These are phyloP conservation scores for Sporothrix schenckii DNA, from an alignment of 2,329 filamentous ascomycete genomes.

Conservation along the genomic window DNA sequence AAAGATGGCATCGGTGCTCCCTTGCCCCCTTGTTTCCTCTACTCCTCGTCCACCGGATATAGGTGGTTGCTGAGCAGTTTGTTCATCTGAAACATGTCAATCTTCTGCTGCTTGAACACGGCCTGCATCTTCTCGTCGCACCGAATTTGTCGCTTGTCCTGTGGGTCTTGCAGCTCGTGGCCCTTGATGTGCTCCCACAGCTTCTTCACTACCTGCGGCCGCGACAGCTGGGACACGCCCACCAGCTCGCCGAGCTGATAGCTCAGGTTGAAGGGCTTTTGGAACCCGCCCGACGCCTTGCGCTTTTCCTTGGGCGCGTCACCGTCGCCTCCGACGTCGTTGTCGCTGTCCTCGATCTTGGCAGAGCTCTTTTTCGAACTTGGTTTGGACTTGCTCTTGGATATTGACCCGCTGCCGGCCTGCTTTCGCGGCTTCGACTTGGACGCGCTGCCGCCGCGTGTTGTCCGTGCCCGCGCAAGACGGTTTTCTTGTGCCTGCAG, in stretches of 20 bases:
- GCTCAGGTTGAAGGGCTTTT: constrained; percentile 80
- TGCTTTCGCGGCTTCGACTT: constrained; percentile 49
- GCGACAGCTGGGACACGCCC: constrained; percentile 78
- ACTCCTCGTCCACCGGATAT: constrained; percentile 76
- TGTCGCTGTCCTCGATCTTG: constrained; percentile 70
- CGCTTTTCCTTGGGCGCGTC: constrained; percentile 65
- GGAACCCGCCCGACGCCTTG: constrained; percentile 89
- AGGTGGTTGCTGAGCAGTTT: constrained; percentile 89
- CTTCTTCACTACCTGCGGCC: constrained; percentile 93
- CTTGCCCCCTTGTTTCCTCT: background rate
- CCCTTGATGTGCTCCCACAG: constrained; percentile 95
- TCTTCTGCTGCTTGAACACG: constrained; percentile 85
- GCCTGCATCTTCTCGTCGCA: constrained; percentile 91
- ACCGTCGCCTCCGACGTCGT: constrained; percentile 77
- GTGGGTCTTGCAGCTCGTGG: constrained; percentile 85
- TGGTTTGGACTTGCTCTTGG: constrained; percentile 59
- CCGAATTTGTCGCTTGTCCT: constrained; percentile 85
- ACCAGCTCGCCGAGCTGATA: constrained; percentile 69
- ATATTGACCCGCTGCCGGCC: constrained; percentile 51
- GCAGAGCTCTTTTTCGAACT: constrained; percentile 41
- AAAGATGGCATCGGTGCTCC: no score
- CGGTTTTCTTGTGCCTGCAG: constrained; percentile 92
- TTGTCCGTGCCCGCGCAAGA: constrained; percentile 66
- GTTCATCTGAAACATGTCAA: constrained; percentile 99
- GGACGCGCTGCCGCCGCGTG: constrained; percentile 69